Percentiles rank a stretch among this genome's conserved stretches.
Evolutionary conservation across 108 stramenopile genomes (phyloP).

Genomic region (Cyclotella atomus): DNA sequence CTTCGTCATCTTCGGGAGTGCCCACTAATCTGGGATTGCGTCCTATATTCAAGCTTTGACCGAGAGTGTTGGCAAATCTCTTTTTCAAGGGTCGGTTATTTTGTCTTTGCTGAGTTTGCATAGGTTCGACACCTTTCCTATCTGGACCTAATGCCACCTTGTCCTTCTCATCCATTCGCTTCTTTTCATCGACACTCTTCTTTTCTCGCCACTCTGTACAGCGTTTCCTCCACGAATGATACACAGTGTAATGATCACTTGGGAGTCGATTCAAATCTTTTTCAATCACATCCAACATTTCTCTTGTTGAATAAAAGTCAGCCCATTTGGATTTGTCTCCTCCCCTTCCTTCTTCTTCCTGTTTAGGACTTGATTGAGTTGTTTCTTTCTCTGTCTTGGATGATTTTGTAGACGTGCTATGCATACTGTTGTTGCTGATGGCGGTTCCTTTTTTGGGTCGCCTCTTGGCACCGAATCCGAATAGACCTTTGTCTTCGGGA

Average conservation of each 20-base stretch:
- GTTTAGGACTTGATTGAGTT: too few relatives aligned
- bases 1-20: background rate
- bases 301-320: constrained; percentile 45
- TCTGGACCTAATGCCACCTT: background rate
- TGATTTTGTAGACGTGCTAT: background rate
- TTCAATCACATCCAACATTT: constrained; percentile 72
- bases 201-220: background rate
- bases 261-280: constrained; percentile 87
- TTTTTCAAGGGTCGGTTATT: background rate
- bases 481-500: constrained; percentile 12
- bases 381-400: background rate
- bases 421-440: background rate
- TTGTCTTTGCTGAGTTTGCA: background rate
- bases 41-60: background rate
- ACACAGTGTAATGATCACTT: constrained; percentile 41
- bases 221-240: constrained; percentile 28
- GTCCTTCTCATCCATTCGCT: background rate
- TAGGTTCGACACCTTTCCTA: background rate
- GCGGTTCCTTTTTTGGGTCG: background rate
- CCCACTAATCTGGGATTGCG: background rate
- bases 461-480: background rate
- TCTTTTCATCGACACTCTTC: background rate
- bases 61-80: background rate
- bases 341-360: background rate
- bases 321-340: constrained; percentile 31